Conservation (phyloP, 2,329 filamentous ascomycete species). For the Microthyrium microscopicum region DNA sequence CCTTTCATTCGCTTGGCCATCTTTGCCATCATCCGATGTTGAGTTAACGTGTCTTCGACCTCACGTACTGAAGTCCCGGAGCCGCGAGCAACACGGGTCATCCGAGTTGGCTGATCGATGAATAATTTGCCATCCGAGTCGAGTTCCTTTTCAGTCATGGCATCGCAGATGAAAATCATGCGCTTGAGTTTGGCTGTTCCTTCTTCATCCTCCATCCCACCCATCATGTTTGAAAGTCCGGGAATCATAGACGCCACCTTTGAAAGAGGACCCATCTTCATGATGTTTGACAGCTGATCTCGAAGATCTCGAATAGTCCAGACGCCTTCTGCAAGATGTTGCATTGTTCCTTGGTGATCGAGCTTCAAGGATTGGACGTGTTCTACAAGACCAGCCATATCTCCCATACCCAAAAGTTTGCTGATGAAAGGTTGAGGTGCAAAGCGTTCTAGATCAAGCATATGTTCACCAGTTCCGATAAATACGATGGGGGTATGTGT, state of each 20-base stretch:
- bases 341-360: constrained; percentile 97
- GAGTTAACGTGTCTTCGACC: constrained; percentile 91
- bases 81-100: constrained; percentile 80
- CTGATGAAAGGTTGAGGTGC: constrained; percentile 84
- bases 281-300: constrained; percentile 92
- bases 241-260: constrained; percentile 99
- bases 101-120: constrained; percentile 76
- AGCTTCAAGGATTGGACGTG: constrained; percentile 92
- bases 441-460: constrained; percentile 87
- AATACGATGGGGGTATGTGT: constrained; percentile 96
- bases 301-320: constrained; percentile 90
- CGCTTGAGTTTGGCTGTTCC: constrained; percentile 84
- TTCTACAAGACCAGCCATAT: constrained; percentile 87
- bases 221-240: constrained; percentile 83
- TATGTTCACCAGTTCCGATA: constrained; percentile 92
- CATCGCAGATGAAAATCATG: constrained; percentile 98
- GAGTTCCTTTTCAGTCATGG: constrained; percentile 91
- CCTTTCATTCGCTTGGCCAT: constrained; percentile 99
- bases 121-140: constrained; percentile 93
- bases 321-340: constrained; percentile 92
- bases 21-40: constrained; percentile 95
- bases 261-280: constrained; percentile 97
- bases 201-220: constrained; percentile 92
- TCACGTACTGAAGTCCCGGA: constrained; percentile 83
- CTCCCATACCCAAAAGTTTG: constrained; percentile 91